These are phyloP conservation scores for Haematococcus sp. DNA, from an alignment of 139 green algal species.

Conservation along the genomic window DNA sequence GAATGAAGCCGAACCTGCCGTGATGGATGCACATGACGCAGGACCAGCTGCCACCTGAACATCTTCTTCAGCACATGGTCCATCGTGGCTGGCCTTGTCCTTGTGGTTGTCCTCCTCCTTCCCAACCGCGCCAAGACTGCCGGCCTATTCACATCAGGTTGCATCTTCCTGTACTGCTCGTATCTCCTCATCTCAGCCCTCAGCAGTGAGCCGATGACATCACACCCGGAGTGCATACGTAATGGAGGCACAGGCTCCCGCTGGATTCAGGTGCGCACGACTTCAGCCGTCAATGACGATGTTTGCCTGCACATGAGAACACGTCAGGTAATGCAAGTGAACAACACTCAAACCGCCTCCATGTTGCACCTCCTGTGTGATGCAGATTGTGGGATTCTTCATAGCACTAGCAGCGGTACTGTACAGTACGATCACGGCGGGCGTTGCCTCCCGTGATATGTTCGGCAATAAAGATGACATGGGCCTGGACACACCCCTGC, in stretches of 20 bases:
- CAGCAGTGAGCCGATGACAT: constrained; percentile 47
- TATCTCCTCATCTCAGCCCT: constrained; percentile 69
- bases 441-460: constrained; percentile 17
- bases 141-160: constrained; percentile 63
- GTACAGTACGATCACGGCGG: constrained; percentile 43
- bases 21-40: too few species aligned
- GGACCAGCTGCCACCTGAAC: constrained; percentile 65
- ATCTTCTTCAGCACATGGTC: constrained; percentile 83
- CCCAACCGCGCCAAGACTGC: constrained; percentile 49
- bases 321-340: too few species aligned
- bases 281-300: too few species aligned
- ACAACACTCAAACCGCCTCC: too few species aligned
- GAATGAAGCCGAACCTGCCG: too few species aligned
- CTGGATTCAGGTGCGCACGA: constrained; percentile 15
- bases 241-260: constrained; percentile 16
- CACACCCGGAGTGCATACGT: constrained; percentile 26
- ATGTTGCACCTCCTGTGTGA: too few species aligned
- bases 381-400: constrained; percentile 58
- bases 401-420: constrained; percentile 47
- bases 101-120: constrained; percentile 60
- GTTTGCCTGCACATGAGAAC: too few species aligned
- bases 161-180: constrained; percentile 59
- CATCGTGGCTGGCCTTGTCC: constrained; percentile 60
- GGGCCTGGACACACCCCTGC: neutral
- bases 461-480: neutral